Conservation (phyloP, 352 stramenopile species). For the Pythium coloratum region DNA sequence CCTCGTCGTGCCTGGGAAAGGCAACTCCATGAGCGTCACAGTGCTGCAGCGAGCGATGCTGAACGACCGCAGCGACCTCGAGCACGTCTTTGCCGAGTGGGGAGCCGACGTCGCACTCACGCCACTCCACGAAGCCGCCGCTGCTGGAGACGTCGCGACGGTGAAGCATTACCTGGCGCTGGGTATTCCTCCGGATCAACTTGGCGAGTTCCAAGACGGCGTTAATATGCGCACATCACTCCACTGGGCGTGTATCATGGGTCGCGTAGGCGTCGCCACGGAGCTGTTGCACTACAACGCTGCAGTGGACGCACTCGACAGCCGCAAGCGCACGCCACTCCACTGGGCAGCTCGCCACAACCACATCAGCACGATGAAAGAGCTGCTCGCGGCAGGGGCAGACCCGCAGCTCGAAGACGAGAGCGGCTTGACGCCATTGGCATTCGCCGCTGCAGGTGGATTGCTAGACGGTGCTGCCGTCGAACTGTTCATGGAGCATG, state of each 20-base stretch:
- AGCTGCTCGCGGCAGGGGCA: slow-evolving; percentile 51
- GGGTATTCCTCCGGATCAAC: slow-evolving; percentile 54
- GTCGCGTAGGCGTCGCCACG: slow-evolving; percentile 46
- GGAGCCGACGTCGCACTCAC: slow-evolving; percentile 77
- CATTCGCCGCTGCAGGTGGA: slow-evolving; percentile 59
- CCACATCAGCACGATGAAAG: slow-evolving; percentile 49
- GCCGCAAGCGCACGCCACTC: slow-evolving; percentile 54
- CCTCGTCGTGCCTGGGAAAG: slow-evolving; percentile 59
- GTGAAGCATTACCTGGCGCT: slow-evolving; percentile 59
- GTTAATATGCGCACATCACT: slow-evolving; percentile 60
- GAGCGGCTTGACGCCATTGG: slow-evolving; percentile 64
- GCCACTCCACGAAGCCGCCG: slow-evolving; percentile 67
- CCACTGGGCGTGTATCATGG: slow-evolving; percentile 79
- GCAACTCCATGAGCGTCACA: slow-evolving; percentile 64
- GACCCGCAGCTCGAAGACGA: slow-evolving; percentile 56
- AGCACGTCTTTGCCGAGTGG: slow-evolving; percentile 64
- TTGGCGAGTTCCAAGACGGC: slow-evolving; percentile 71
- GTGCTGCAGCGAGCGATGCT: slow-evolving; percentile 73
- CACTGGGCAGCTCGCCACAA: slow-evolving; percentile 82
- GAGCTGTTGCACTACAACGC: slow-evolving; percentile 50
- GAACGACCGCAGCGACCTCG: slow-evolving; percentile 55
- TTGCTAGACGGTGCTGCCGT: slow-evolving; percentile 48
- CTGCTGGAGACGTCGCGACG: slow-evolving; percentile 48
- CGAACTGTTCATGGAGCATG: slow-evolving; percentile 51
- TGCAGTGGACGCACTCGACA: slow-evolving; percentile 66